Base-by-base conservation (phyloP, 257 asterid species). In the Solanum microdontum region DNA sequence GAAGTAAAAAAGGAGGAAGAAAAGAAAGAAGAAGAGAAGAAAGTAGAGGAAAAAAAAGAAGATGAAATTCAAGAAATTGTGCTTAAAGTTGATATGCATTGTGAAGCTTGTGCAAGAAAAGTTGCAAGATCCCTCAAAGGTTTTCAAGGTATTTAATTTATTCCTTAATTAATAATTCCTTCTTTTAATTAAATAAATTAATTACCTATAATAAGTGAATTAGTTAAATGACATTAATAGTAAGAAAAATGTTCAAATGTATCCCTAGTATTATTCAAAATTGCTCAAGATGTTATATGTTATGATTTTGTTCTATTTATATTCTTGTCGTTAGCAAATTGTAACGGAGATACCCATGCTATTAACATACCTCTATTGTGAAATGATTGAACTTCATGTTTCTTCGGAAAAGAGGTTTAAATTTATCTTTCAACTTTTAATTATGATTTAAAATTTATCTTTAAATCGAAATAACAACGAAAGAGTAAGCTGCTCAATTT, bases 71-170 rank as follows among this genome's bases (percentile, higher is more conserved):
- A 89, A 66, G 96, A 95, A 91, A 92, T 95, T 40, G 93, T 96
- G 60, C 98, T 96, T 39, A 95, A 92, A 88, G 98, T 95, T 17
- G 98, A 96, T 89, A 96, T 96, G 99, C 98, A 95, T 83, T 96
- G 99, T 40, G 95, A 94, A 88, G 99, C 97, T 85, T 96, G 99
- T 87, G 99, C 99, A 8, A 88, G 98, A 87, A 96, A 96, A 92
- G 98, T 96, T 64, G 92, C 95, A 15, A 90, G 93, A 88, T 89
- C 98, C 39, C 92, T 96, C 87, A 95, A 94, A 90, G 96, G 98
- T 75, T 95, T 95, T 85, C 89, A 94, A 92, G 99, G 99, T 87
- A 77, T 69, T 76, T 40, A 62, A 55, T 45, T 64, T n/a, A 6
- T 79, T 79, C 2, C 26, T 34, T 21, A 19, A 74, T 74, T 21